Evolutionary conservation across 257 asterid genomes (phyloP).

Genomic region (Solanum pimpinellifolium): DNA sequence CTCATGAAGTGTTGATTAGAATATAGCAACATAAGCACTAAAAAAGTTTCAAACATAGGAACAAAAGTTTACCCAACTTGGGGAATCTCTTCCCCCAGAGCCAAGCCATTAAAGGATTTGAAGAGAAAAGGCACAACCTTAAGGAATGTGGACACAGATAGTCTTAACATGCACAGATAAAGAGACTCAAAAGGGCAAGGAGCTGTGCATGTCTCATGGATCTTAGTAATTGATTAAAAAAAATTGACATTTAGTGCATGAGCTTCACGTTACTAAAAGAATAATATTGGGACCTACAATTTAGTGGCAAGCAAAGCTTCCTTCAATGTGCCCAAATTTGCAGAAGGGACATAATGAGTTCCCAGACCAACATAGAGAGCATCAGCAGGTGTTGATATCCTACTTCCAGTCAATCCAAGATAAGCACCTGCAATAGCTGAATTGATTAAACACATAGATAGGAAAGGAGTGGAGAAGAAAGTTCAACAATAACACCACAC

Average conservation of each 20-base stretch:
- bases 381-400: constrained; percentile 89
- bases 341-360: constrained; percentile 85
- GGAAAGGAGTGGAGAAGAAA: neutral
- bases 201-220: neutral
- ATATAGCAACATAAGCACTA: neutral
- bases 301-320: constrained; percentile 49
- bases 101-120: neutral
- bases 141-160: neutral
- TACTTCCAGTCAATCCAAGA: constrained; percentile 90
- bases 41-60: neutral
- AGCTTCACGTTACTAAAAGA: neutral
- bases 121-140: neutral
- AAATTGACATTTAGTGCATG: neutral
- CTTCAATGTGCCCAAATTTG: constrained; percentile 53
- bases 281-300: constrained; percentile 36
- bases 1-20: neutral
- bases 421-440: constrained; percentile 59
- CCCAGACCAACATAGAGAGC: constrained; percentile 91
- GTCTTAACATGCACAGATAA: neutral
- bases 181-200: neutral
- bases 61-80: neutral
- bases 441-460: neutral
- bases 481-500: neutral
- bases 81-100: neutral
- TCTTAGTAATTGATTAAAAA: neutral